These are phyloP conservation scores for Aspergillus sp. DNA, from an alignment of 2,329 filamentous ascomycete genomes.

Conservation along the genomic window DNA sequence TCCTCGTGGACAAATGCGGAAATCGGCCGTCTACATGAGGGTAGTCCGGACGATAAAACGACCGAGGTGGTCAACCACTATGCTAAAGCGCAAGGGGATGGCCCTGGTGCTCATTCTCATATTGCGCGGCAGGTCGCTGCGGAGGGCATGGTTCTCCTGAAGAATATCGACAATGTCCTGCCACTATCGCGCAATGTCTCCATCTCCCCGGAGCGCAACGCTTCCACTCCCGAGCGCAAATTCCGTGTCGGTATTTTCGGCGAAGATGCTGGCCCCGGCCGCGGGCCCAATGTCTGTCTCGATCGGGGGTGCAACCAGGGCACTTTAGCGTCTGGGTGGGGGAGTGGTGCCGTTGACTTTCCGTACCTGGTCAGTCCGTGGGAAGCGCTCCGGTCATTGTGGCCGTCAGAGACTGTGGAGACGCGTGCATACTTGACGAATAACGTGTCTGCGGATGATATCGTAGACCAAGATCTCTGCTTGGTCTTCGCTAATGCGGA, in stretches of 20 bases:
- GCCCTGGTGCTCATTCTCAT: too few relatives aligned
- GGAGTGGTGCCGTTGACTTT: conserved; percentile 41
- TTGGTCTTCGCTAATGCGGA: conserved; percentile 79
- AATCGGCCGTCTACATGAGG: too few relatives aligned
- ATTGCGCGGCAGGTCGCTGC: conserved; percentile 42
- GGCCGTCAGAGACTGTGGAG: not conserved
- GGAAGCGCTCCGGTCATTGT: not conserved
- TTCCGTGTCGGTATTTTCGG: not conserved
- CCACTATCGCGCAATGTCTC: conserved; percentile 31
- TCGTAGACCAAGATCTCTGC: not conserved
- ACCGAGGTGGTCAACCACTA: too few relatives aligned
- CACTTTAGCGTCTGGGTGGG: conserved; percentile 40
- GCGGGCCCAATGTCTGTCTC: not conserved
- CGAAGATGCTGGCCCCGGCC: not conserved
- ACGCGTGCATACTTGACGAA: too few relatives aligned
- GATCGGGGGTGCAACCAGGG: conserved; percentile 27
- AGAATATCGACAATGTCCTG: conserved; percentile 42
- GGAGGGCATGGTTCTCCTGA: conserved; percentile 49
- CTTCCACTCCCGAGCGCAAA: conserved; percentile 24
- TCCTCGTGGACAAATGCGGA: not conserved
- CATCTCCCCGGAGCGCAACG: conserved; percentile 53
- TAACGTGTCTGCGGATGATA: not conserved
- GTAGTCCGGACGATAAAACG: too few relatives aligned
- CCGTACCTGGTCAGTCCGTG: conserved; percentile 29
- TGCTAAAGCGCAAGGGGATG: too few relatives aligned